phyloP scores from a whole-genome alignment of 305 asterid species.

The Nicotiana rustica region DNA sequence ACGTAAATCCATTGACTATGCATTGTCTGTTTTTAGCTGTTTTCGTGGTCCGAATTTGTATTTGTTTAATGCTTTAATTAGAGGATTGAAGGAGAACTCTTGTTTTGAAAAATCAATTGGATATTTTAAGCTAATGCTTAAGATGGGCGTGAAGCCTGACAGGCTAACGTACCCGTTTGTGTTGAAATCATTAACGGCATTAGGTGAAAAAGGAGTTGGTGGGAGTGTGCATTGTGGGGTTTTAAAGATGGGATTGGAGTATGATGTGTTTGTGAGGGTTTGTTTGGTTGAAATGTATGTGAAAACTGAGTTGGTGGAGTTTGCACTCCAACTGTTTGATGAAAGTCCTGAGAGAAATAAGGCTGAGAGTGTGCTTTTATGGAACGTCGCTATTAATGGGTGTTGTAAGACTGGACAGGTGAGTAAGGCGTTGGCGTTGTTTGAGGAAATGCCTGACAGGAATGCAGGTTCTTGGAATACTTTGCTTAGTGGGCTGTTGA shows the following conservation, averaged over 20 bases:
- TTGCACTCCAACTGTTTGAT: constrained; percentile 51
- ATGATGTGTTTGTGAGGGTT: constrained; percentile 53
- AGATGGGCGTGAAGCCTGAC: constrained; percentile 42
- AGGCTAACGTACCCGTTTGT: constrained; percentile 55
- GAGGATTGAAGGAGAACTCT: constrained; percentile 48
- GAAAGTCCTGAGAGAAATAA: constrained; percentile 53
- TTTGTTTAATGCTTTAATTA: constrained; percentile 47
- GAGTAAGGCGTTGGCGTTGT: constrained; percentile 50
- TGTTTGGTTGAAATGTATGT: constrained; percentile 55
- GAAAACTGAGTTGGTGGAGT: constrained; percentile 39
- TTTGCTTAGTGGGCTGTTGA: constrained; percentile 54
- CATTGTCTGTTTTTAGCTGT: constrained; percentile 39
- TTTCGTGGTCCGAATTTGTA: constrained; percentile 38
- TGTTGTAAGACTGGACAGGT: constrained; percentile 50
- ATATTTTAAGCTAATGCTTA: constrained; percentile 44
- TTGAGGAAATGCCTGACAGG: constrained; percentile 55
- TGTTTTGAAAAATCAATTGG: constrained; percentile 33
- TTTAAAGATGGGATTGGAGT: constrained; percentile 50
- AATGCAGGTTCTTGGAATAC: constrained; percentile 53
- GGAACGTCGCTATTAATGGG: constrained; percentile 54
- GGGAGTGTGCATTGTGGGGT: constrained; percentile 38
- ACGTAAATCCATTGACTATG: constrained; percentile 36
- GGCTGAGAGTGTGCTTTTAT: constrained; percentile 48
- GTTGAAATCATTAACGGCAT: constrained; percentile 42
- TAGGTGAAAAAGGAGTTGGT: constrained; percentile 41